These are phyloP conservation scores for Aspergillus diversus DNA, from an alignment of 495 filamentous ascomycete genomes.

Conservation along the genomic window DNA sequence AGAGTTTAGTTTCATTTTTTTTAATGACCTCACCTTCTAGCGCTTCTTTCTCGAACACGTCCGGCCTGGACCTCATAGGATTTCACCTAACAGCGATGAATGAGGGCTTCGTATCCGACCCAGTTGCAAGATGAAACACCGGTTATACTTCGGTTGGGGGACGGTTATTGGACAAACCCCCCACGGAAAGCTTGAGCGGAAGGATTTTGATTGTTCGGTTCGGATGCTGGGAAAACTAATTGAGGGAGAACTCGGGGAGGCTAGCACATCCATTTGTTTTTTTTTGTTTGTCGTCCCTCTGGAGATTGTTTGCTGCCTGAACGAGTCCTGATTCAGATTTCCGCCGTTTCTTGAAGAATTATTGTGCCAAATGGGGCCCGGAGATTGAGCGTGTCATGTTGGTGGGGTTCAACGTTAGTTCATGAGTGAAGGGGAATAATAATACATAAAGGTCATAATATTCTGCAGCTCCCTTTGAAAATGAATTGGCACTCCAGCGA, in stretches of 20 bases:
- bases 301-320: no score
- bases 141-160: neutral
- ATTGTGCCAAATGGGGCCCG: neutral
- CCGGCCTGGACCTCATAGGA: neutral
- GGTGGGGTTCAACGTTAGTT: neutral
- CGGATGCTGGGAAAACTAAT: no score
- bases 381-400: constrained; percentile 6
- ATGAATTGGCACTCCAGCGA: no score
- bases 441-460: neutral
- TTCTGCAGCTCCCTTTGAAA: no score
- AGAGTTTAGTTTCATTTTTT: no score
- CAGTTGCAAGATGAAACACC: constrained; percentile 1
- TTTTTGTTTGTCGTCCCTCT: no score
- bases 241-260: no score
- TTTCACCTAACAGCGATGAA: neutral
- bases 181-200: constrained; percentile 2
- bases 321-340: neutral
- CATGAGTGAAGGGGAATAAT: neutral
- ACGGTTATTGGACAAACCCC: neutral
- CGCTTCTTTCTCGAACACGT: neutral
- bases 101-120: constrained; percentile 1
- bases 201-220: neutral
- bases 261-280: no score
- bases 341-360: neutral
- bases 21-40: neutral